A percentile compares a stretch with the other conserved stretches of the same genome.
phyloP scores from a whole-genome alignment of 768 basidiomycete genomes.

The Trametes cingulata region DNA sequence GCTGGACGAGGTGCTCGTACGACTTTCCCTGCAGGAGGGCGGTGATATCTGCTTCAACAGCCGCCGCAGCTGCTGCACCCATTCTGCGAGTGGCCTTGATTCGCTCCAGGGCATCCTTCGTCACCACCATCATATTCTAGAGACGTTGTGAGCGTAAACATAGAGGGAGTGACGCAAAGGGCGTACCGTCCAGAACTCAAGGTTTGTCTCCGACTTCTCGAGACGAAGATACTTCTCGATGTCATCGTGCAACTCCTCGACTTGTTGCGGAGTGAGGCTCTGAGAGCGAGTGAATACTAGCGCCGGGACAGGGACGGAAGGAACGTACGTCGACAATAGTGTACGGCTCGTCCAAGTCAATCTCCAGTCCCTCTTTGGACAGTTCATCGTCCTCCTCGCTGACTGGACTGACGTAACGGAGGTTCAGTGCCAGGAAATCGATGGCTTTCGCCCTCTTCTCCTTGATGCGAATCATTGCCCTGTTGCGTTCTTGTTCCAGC shows the following conservation, averaged over 20 bases:
- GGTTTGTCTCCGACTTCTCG: constrained; percentile 80
- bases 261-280: constrained; percentile 86
- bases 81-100: constrained; percentile 63
- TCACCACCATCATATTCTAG: constrained; percentile 97
- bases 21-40: constrained; percentile 81
- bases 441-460: constrained; percentile 99
- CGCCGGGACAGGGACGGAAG: background rate
- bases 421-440: constrained; percentile 94
- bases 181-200: constrained; percentile 96
- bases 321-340: constrained; percentile 88
- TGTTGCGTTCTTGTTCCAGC: constrained; percentile 85
- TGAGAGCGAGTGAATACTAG: constrained; percentile 32
- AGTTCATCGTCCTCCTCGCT: constrained; percentile 65
- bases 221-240: constrained; percentile 89
- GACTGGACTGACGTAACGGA: constrained; percentile 83
- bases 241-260: constrained; percentile 91
- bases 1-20: constrained; percentile 75
- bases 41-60: constrained; percentile 85
- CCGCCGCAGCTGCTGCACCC: constrained; percentile 68
- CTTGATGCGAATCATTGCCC: constrained; percentile 92
- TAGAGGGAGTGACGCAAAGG: background rate
- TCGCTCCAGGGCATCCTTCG: constrained; percentile 84
- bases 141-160: constrained; percentile 8
- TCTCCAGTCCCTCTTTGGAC: constrained; percentile 86
- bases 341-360: constrained; percentile 98